These are phyloP conservation scores for Metarhizium brunneum DNA, from an alignment of 2,329 filamentous ascomycete genomes.

Conservation along the genomic window DNA sequence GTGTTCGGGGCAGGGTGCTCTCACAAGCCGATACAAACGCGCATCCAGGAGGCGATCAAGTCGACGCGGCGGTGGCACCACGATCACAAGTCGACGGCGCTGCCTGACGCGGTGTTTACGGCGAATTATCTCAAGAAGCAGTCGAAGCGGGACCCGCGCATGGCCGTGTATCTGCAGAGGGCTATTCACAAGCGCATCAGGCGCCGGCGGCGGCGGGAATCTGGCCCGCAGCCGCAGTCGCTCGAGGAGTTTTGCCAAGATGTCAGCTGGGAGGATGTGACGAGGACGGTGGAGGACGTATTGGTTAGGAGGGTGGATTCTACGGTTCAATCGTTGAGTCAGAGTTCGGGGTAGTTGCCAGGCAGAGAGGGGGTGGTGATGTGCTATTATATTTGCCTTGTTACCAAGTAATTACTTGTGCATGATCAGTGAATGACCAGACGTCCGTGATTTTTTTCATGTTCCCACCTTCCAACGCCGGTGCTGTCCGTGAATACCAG, in stretches of 20 bases:
- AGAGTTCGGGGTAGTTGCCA: background rate
- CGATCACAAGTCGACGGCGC: conserved; percentile 24
- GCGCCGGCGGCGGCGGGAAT: conserved; percentile 2
- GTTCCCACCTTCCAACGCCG: background rate
- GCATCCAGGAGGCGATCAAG: conserved; percentile 24
- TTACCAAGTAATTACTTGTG: no score
- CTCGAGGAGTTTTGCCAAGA: conserved; percentile 24
- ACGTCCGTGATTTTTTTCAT: background rate
- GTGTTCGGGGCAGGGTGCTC: background rate
- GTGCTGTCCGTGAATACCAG: background rate
- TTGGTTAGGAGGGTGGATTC: conserved; percentile 16
- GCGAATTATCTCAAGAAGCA: conserved; percentile 26
- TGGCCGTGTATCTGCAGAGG: conserved; percentile 25
- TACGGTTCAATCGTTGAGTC: conserved; percentile 13
- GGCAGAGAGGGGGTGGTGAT: background rate
- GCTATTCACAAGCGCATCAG: conserved; percentile 18
- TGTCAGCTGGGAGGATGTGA: conserved; percentile 25
- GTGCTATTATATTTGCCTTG: background rate
- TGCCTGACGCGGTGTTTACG: conserved; percentile 21
- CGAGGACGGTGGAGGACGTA: conserved; percentile 20
- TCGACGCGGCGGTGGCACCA: conserved; percentile 30
- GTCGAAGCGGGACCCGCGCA: conserved; percentile 22
- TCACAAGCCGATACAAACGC: conserved; percentile 9
- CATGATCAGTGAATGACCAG: background rate
- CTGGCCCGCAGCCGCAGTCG: conserved; percentile 11